Evolutionary conservation across 2,329 filamentous ascomycete species (phyloP), one percentile per base, ranked within the genome.

Genomic region (Hypoxylon sp.): DNA sequence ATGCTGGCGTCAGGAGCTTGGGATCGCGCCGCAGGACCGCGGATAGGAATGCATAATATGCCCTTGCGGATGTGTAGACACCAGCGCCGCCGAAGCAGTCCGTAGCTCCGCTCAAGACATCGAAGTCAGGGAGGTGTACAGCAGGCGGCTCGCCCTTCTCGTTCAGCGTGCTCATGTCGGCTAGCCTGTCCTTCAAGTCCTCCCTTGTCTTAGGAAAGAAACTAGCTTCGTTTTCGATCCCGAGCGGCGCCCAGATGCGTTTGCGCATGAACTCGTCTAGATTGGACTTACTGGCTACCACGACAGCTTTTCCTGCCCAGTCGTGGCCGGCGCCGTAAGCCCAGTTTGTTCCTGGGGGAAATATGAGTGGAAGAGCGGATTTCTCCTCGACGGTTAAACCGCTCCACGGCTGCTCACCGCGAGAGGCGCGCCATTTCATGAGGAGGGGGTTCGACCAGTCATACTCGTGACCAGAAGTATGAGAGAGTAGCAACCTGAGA

Each of bases 381-480:
- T 71, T 68, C 14, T 70, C 29, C 30, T 74, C 67, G 19, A 72
- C 62, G 0, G 69, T 73, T 1, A 63, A 51, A 16, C 71, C 71
- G 0, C 51, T 46, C 57, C 61, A 74, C 1, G 57, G 63, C 12
- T 39, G 2, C 30, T 75, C 71, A 14, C 67, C 68, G 25, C 72
- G 74, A 5, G 71, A 74, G 2, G 63, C 63, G 0, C 73, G 71
- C 73, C 73, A 75, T 19, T 71, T 70, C 8, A 71, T 69, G 8
- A 81, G 71, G 2, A 72, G 34, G 0, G 78, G 77, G 27, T 77
- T 67, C 12, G 81, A 41, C 61, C 81, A 82, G 61, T 83, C 77
- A 70, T 87, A 87, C 2, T 72, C 72, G 0, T 79, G 67, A 2
- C 86, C 86, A 0, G 84, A 80, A 29, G 80, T 84, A 66, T 88